Conservation (phyloP, 2,329 filamentous ascomycete species). For the Apiospora koreana region DNA sequence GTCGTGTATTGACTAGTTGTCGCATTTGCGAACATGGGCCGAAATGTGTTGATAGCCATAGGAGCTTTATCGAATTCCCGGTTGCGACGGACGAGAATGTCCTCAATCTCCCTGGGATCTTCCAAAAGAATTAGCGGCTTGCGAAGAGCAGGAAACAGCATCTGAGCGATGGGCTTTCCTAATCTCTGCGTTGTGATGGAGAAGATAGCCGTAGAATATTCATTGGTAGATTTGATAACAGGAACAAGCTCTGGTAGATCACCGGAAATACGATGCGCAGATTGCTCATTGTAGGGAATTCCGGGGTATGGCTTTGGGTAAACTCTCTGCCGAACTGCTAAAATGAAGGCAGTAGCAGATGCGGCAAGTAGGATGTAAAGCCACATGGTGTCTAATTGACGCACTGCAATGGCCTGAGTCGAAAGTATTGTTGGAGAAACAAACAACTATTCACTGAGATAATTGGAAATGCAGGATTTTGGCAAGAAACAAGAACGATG, state of each 20-base stretch:
- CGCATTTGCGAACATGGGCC: background rate
- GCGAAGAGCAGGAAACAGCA: background rate
- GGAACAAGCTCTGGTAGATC: background rate
- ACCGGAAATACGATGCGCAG: background rate
- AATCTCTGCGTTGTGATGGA: background rate
- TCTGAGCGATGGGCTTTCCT: background rate
- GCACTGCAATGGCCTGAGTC: background rate
- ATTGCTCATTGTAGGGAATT: background rate
- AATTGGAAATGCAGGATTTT: background rate
- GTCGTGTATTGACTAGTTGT: constrained; percentile 17
- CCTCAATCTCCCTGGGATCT: constrained; percentile 19
- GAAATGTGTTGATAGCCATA: background rate
- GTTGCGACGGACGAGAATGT: constrained; percentile 16
- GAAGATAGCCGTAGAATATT: background rate
- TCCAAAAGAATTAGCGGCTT: background rate
- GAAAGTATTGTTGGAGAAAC: background rate
- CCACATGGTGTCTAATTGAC: background rate
- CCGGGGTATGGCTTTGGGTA: background rate
- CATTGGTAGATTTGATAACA: background rate
- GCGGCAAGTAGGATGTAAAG: background rate
- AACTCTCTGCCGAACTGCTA: background rate
- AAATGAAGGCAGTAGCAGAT: background rate
- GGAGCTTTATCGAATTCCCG: constrained; percentile 19
- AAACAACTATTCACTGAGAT: background rate
- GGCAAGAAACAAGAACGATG: background rate